Percentiles rank a stretch among this genome's conserved stretches.
Evolutionary conservation across 148 eudicot species (phyloP).

Genomic region (Agrostemma githago): DNA sequence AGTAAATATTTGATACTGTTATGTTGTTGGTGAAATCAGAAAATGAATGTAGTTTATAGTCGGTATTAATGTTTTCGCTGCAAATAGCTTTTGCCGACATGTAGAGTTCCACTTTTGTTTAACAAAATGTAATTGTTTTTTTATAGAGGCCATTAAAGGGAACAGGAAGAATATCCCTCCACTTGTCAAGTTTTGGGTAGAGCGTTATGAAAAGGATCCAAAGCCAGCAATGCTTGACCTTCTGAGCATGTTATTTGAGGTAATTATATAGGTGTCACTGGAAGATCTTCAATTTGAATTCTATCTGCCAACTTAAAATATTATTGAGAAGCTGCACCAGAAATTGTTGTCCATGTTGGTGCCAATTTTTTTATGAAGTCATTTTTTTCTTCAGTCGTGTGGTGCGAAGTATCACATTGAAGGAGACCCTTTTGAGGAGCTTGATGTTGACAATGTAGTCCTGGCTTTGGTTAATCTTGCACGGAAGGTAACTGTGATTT

Average conservation of each 20-base stretch:
- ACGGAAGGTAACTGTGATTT: slow-evolving; percentile 46
- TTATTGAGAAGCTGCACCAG: neutral
- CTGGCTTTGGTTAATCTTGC: slow-evolving; percentile 84
- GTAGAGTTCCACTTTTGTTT: slow-evolving; percentile 2
- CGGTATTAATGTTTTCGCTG: neutral
- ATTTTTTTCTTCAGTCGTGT: slow-evolving; percentile 55
- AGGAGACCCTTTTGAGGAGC: slow-evolving; percentile 70
- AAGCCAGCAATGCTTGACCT: slow-evolving; percentile 78
- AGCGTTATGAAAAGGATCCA: slow-evolving; percentile 68
- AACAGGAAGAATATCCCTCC: slow-evolving; percentile 69
- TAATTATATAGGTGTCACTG: slow-evolving; percentile 23
- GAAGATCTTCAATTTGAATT: neutral
- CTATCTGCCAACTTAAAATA: neutral
- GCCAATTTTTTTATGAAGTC: slow-evolving; percentile 21
- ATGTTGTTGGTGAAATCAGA: neutral
- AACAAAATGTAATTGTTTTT: slow-evolving; percentile 4
- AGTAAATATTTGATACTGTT: neutral
- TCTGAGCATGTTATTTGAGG: slow-evolving; percentile 81
- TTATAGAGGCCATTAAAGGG: slow-evolving; percentile 72
- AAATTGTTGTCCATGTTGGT: neutral
- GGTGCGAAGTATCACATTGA: slow-evolving; percentile 67
- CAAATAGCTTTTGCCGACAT: neutral
- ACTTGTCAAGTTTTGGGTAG: slow-evolving; percentile 74
- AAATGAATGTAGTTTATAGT: neutral
- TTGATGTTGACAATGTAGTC: slow-evolving; percentile 87